Percentiles rank a stretch among this genome's conserved stretches.
Conservation (phyloP, 306 rosid genomes). For the Medicago lupulina region DNA sequence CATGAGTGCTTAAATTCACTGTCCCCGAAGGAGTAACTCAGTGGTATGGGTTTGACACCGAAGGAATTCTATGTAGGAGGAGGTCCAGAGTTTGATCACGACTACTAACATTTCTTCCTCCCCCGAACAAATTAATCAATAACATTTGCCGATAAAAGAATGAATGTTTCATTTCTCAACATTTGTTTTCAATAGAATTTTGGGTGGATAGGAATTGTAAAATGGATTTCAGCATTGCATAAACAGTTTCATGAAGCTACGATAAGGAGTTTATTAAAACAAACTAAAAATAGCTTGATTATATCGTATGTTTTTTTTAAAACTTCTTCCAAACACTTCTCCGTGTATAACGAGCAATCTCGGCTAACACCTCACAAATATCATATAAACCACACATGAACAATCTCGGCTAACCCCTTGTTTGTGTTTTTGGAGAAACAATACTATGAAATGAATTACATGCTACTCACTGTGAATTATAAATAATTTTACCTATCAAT, state of each 20-base stretch:
- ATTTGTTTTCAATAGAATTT: neutral
- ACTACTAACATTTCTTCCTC: neutral
- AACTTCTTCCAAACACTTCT: neutral
- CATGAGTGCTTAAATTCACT: neutral
- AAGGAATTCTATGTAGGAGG: too few species aligned
- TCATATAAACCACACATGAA: neutral
- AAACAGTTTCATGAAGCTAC: neutral
- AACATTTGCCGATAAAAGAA: neutral
- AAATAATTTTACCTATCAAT: neutral
- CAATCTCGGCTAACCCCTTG: constrained; percentile 3
- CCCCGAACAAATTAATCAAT: neutral
- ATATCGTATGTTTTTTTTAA: neutral
- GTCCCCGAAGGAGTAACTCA: neutral
- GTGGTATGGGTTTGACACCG: too few species aligned
- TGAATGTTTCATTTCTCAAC: neutral
- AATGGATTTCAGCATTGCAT: neutral
- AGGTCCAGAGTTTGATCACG: neutral
- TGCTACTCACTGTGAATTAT: neutral
- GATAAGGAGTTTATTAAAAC: neutral
- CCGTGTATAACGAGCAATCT: neutral
- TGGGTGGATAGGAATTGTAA: neutral
- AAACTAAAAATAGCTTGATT: neutral
- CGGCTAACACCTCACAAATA: constrained; percentile 3
- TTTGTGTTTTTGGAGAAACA: neutral
- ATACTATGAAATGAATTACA: constrained; percentile 5